Evolutionary conservation across 1,139 yeast species (phyloP), one percentile per base, ranked within the genome.

Genomic region (Diutina mesorugosa): DNA sequence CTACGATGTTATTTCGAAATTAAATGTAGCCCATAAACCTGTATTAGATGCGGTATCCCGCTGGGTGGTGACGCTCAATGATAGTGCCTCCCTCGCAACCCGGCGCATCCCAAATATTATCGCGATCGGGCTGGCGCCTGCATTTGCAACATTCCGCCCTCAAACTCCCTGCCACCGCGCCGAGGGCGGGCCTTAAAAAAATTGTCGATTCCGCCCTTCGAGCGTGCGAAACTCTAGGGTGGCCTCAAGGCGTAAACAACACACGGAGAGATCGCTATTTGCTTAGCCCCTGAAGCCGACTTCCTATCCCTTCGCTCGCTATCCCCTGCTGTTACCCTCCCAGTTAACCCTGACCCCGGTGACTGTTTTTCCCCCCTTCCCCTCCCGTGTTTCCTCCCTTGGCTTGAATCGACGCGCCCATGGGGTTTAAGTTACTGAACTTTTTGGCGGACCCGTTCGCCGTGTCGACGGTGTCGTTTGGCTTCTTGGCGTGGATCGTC

Each of bases 401-500:
- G 8, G 21, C 21, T n/a, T 28, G 35, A 32, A 9, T 32, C 38
- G 38, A 32, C 38, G 38, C 38, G 38, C 47, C 45, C 55, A 76
- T 76, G 80, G 71, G 75, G 9, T 68, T 75, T 59, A 68, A 66
- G 56, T 57, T 83, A 58, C 73, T 83, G 51, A 84, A 84, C 63
- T 72, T 84, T 61, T 69, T 80, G 29, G 78, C 85, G 47, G 89
- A 84, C 65, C 90, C 91, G 1, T 86, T 86, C 66, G 90, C 89
- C 45, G 73, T 85, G 50, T 74, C 88, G 28, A 83, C 90, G 21
- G 71, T 84, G 50, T 78, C 85, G 6, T 78, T 85, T 56, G 84
- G 87, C 1, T 62, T 81, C 21, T 72, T 85, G 47, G 72, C 89
- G 4, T 93, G 98, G 98, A 74, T 90, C 59, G 80, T 93, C 54